phyloP scores from a whole-genome alignment of 306 rosid species.

The Oxytropis ochrocephala region DNA sequence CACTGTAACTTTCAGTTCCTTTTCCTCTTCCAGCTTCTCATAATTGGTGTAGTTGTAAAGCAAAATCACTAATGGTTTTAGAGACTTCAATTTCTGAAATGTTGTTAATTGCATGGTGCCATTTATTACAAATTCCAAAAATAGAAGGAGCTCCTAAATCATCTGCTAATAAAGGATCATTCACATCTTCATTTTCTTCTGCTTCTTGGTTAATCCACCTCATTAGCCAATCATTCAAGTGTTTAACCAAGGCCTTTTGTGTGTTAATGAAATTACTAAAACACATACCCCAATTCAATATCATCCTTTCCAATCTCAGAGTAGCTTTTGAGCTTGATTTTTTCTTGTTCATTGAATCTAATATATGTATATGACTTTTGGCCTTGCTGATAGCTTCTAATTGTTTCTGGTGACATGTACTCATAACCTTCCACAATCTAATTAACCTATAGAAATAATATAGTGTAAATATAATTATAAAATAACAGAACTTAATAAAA shows the following conservation, averaged over 20 bases:
- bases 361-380: conserved; percentile 27
- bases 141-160: conserved; percentile 20
- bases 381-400: conserved; percentile 18
- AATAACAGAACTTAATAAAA: not conserved
- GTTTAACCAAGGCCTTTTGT: conserved; percentile 24
- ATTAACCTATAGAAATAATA: conserved; percentile 10
- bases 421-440: conserved; percentile 30
- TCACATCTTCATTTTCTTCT: conserved; percentile 12
- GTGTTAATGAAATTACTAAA: conserved; percentile 23
- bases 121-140: conserved; percentile 19
- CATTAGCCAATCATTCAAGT: conserved; percentile 33
- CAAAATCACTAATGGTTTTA: conserved; percentile 14
- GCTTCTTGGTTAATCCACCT: conserved; percentile 11
- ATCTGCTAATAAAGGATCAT: conserved; percentile 5
- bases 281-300: conserved; percentile 27
- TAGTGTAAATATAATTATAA: not conserved
- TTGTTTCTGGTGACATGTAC: conserved; percentile 30
- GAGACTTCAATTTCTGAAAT: conserved; percentile 24
- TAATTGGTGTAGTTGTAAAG: conserved; percentile 26
- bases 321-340: conserved; percentile 19
- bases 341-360: conserved; percentile 13
- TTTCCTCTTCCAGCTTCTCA: conserved; percentile 31
- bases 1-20: conserved; percentile 2
- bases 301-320: conserved; percentile 14
- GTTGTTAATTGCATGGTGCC: conserved; percentile 22